Base-by-base conservation (phyloP, 768 basidiomycete species). In the Pholiota molesta region DNA sequence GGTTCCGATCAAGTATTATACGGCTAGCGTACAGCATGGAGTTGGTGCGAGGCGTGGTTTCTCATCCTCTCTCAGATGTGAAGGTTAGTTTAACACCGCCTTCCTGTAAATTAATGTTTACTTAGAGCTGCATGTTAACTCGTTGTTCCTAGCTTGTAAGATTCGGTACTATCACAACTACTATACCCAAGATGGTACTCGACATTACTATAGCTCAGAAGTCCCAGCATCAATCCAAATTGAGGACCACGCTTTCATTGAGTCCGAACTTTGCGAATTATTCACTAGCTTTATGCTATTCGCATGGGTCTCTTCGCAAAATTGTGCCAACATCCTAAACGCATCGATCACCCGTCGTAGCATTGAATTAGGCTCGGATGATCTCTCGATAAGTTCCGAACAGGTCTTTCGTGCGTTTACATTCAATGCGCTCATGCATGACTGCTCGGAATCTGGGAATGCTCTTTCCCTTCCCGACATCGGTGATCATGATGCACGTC, bases 231-330 rank as follows among this genome's bases (percentile, higher is more conserved):
- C n/a, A 23, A 58, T 62, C 21, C 62, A 62, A 13, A 58, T 62
- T 29, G 62, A 62, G 31, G 62, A 58, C 40, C 62, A 62, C 29
- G 57, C 62, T 17, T 62, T 31, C 31, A 44, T 62, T 14, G n/a
- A 58, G 19, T 21, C 62, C 5, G 57, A 58, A 23, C 56, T 64
- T n/a, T 61, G 54, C n/a, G 63, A 61, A 49, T 39, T 61, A 16
- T 64, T 61, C 47, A 64, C 59, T 13, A 61, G 51, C 31, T 45
- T 40, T 14, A 65, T 65, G 64, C 60, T 65, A 8, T 59, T 53
- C 23, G 60, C 60, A n/a, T 65, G 64, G 64, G 64, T 65, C 4
- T 65, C 64, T 19, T 57, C 55, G 11, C 64, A 62, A 31, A 65
- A 65, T 42, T 64, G 63, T 54, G 49, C 44, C 13, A 64, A 64